Percentiles rank a stretch among this genome's conserved stretches.
Conservation (phyloP, 2,329 filamentous ascomycete genomes). For the Spiromastix sp. region DNA sequence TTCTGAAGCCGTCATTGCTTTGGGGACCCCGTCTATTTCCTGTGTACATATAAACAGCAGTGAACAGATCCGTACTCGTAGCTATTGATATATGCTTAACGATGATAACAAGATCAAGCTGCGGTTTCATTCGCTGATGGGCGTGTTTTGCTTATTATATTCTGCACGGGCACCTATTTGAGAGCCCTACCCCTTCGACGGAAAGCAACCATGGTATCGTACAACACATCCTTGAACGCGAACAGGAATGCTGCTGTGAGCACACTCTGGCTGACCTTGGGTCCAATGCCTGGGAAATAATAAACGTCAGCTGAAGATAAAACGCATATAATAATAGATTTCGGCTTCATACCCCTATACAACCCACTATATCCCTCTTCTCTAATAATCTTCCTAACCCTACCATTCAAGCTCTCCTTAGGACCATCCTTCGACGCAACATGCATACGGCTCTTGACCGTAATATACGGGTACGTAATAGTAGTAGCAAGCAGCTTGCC, state of each 20-base stretch:
- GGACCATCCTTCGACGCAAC: conserved; percentile 68
- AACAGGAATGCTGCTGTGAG: conserved; percentile 94
- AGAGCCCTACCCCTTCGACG: conserved; percentile 18
- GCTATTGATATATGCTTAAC: no score
- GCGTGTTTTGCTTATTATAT: no score
- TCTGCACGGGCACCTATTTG: no score
- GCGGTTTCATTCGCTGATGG: no score
- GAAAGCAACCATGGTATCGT: conserved; percentile 45
- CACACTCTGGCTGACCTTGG: conserved; percentile 95
- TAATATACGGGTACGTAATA: conserved; percentile 97
- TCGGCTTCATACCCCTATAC: conserved; percentile 66
- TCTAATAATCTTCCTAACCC: conserved; percentile 65
- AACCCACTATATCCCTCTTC: conserved; percentile 89
- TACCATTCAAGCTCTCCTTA: conserved; percentile 69
- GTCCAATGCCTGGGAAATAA: conserved; percentile 63
- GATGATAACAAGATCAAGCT: no score
- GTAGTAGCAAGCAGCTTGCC: conserved; percentile 90
- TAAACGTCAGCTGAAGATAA: conserved; percentile 1
- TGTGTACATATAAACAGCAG: not conserved
- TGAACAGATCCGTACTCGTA: not conserved
- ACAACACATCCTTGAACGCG: conserved; percentile 94
- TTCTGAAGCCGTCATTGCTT: no score
- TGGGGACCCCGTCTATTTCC: not conserved
- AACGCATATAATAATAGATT: conserved; percentile 3
- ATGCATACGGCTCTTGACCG: conserved; percentile 96